These are phyloP conservation scores for Climacium dendroides DNA, from an alignment of 225 moss, liverwort and hornwort species.

Conservation along the genomic window DNA sequence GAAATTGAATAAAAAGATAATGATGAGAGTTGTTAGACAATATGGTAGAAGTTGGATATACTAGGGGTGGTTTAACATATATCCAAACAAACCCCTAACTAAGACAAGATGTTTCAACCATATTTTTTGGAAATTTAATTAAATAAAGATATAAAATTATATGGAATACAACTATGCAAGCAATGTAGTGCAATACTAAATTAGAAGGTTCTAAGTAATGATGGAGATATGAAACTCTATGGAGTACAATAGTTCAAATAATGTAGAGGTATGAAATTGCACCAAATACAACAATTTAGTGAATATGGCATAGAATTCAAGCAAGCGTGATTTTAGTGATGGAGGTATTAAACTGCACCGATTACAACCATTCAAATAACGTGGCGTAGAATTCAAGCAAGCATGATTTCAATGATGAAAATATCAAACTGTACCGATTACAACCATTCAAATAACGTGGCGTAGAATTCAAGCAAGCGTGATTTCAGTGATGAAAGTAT, in stretches of 20 bases:
- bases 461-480: background rate
- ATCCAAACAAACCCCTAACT: background rate
- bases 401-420: background rate
- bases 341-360: no score
- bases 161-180: background rate
- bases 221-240: background rate
- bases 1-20: background rate
- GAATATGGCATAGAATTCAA: background rate
- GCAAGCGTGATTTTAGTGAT: no score
- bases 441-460: background rate
- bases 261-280: background rate
- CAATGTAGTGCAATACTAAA: background rate
- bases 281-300: accelerated
- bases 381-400: no score
- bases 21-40: background rate
- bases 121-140: background rate
- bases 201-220: background rate
- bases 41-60: background rate
- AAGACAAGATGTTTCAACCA: background rate
- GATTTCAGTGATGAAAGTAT: background rate
- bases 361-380: no score
- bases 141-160: background rate
- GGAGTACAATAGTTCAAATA: background rate
- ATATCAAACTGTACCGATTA: accelerated
- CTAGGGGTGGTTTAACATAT: no score